These are phyloP conservation scores for Neoconidiobolus thromboides DNA, from an alignment of 371 early-diverging fungal species.

Conservation along the genomic window DNA sequence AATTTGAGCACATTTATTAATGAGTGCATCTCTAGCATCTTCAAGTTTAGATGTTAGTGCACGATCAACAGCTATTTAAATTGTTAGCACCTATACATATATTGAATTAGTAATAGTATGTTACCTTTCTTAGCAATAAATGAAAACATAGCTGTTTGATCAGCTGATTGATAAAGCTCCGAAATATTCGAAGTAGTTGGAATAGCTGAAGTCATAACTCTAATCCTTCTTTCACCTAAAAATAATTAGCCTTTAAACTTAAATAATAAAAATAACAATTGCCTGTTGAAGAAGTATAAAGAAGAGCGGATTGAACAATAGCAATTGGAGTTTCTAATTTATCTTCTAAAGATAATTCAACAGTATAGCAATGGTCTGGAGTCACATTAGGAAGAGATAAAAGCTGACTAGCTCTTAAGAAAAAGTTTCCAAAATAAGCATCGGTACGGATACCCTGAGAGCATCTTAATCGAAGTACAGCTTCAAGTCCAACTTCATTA, in stretches of 20 bases:
- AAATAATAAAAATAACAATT: background rate
- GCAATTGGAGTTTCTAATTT: conserved; percentile 54
- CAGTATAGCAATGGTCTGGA: conserved; percentile 83
- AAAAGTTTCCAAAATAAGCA: conserved; percentile 91
- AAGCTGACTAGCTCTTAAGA: conserved; percentile 87
- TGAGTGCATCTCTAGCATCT: conserved; percentile 84
- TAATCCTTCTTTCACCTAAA: conserved; percentile 80
- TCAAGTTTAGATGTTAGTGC: conserved; percentile 71
- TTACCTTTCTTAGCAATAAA: conserved; percentile 68
- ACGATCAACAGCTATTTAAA: conserved; percentile 41
- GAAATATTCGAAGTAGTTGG: conserved; percentile 66
- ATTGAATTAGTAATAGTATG: no score
- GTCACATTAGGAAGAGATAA: conserved; percentile 85
- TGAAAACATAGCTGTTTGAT: conserved; percentile 65
- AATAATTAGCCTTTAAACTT: background rate
- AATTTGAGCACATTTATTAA: conserved; percentile 71
- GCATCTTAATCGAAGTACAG: conserved; percentile 88
- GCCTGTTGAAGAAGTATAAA: conserved; percentile 67
- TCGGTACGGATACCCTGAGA: conserved; percentile 65
- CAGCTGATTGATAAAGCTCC: conserved; percentile 65
- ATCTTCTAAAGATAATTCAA: conserved; percentile 79
- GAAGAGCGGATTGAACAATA: conserved; percentile 92
- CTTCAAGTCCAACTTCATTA: conserved; percentile 79
- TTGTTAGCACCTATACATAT: background rate
- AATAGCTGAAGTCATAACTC: conserved; percentile 81